A percentile compares a stretch with the other conserved stretches of the same genome.
phyloP scores from a whole-genome alignment of 1,284 basidiomycete genomes.

The Austroboletus niveus region DNA sequence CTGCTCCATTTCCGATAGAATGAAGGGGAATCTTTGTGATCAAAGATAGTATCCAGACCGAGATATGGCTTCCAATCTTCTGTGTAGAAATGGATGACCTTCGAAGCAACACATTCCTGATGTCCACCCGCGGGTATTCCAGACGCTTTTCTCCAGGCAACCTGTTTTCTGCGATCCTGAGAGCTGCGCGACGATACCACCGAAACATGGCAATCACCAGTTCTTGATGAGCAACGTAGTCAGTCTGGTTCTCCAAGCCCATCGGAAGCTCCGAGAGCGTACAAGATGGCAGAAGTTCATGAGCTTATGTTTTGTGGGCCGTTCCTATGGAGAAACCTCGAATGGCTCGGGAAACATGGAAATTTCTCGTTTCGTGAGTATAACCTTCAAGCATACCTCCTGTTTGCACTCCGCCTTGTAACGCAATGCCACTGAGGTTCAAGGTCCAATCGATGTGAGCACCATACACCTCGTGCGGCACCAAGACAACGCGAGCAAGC shows the following conservation, averaged over 20 bases:
- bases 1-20: background rate
- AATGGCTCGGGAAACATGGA: no score
- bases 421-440: no score
- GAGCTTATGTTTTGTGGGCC: background rate
- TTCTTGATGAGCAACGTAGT: background rate
- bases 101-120: background rate
- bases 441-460: no score
- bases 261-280: background rate
- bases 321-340: no score
- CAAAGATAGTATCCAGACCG: background rate
- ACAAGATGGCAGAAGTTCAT: slow-evolving; percentile 1
- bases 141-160: background rate
- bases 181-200: background rate
- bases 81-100: background rate
- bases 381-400: no score
- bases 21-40: background rate
- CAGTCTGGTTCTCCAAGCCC: background rate
- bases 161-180: background rate
- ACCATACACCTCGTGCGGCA: no score
- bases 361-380: no score
- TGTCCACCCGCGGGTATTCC: slow-evolving; percentile 4
- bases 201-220: background rate
- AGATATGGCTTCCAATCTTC: background rate
- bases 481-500: no score
- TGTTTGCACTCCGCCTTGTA: no score